Evolutionary conservation across 371 early-diverging fungal species (phyloP).

Genomic region (Funneliformis caledonium): DNA sequence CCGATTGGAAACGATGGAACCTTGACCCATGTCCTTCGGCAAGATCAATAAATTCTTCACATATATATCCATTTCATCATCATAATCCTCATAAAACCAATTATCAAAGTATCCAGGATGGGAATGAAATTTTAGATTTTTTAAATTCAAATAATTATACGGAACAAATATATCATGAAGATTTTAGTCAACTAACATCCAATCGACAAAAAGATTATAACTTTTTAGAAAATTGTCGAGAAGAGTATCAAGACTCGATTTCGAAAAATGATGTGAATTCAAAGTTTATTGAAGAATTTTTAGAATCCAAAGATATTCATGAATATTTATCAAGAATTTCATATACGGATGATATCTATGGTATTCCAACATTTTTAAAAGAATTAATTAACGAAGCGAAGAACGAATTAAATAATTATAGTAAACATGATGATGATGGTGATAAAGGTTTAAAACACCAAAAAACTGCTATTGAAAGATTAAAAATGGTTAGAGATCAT

Average conservation of each 20-base stretch:
- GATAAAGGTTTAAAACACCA: conserved; percentile 3
- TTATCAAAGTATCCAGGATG: not conserved
- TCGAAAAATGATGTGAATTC: not conserved
- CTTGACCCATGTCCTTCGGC: not conserved
- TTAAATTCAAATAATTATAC: conserved; percentile 25
- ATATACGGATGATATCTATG: conserved; percentile 37
- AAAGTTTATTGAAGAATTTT: not conserved
- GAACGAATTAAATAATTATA: conserved; percentile 2
- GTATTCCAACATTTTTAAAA: conserved; percentile 31
- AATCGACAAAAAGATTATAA: not conserved
- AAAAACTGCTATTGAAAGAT: conserved; percentile 25
- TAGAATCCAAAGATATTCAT: conserved; percentile 16
- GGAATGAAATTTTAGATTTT: conserved; percentile 7
- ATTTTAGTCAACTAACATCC: not conserved
- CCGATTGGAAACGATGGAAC: conserved; percentile 2
- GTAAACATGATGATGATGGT: not conserved
- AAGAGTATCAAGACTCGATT: not conserved
- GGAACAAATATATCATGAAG: conserved; percentile 15
- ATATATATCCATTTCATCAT: conserved; percentile 30
- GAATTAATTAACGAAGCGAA: conserved; percentile 23
- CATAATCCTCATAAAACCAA: conserved; percentile 2
- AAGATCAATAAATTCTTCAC: not conserved
- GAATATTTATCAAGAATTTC: conserved; percentile 19
- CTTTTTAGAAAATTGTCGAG: not conserved
- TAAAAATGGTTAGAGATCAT: conserved; percentile 38